A percentile compares a stretch with the other conserved stretches of the same genome.
Evolutionary conservation across 176 grass and related monocot species (phyloP).

Genomic region (Cenchrus purpureus): DNA sequence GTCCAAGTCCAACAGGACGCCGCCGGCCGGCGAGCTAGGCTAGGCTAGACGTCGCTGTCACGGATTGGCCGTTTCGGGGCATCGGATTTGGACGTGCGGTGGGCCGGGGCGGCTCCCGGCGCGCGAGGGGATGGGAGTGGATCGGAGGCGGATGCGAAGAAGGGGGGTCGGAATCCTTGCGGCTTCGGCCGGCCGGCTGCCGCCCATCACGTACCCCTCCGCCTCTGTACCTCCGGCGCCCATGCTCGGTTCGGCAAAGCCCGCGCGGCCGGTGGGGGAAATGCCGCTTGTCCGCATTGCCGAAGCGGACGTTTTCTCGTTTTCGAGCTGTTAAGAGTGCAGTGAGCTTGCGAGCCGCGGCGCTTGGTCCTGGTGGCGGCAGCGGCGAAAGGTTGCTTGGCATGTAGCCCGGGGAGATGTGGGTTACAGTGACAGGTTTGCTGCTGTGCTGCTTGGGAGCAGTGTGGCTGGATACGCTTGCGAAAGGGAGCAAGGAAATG

Average conservation of each 20-base stretch:
- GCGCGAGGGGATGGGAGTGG: neutral
- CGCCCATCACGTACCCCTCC: neutral
- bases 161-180: slow-evolving; percentile 14
- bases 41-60: neutral
- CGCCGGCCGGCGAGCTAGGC: neutral
- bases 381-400: neutral
- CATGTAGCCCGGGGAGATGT: neutral
- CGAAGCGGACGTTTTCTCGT: neutral
- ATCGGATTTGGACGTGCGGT: neutral
- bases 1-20: neutral
- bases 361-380: neutral
- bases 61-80: slow-evolving; percentile 20
- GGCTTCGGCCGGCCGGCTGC: neutral
- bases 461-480: neutral
- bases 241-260: neutral
- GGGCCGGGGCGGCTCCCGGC: neutral
- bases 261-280: slow-evolving; percentile 24
- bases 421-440: neutral
- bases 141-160: slow-evolving; percentile 14
- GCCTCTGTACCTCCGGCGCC: neutral
- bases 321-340: neutral
- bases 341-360: neutral
- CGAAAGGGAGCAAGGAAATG: neutral
- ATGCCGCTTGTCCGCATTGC: slow-evolving; percentile 4
- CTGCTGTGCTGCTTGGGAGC: neutral